phyloP scores from a whole-genome alignment of 768 basidiomycete species.

The Fomitopsis pulvina region DNA sequence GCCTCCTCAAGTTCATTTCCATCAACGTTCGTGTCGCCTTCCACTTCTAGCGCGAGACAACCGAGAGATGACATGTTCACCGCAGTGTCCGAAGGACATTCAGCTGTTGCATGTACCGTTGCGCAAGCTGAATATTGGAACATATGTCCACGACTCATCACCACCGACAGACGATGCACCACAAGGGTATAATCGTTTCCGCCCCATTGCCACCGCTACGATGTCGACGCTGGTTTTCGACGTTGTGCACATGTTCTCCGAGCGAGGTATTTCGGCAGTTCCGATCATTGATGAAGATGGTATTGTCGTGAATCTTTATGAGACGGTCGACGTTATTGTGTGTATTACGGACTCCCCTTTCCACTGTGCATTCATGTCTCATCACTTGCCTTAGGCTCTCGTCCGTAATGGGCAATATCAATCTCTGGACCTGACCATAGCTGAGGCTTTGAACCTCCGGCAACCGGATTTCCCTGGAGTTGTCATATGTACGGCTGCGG shows the following conservation, averaged over 20 bases:
- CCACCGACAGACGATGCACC: slow-evolving; percentile 42
- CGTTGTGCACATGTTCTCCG: slow-evolving; percentile 98
- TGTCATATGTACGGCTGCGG: slow-evolving; percentile 88
- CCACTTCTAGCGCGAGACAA: background rate
- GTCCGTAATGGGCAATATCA: slow-evolving; percentile 93
- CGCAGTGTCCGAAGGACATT: slow-evolving; percentile 81
- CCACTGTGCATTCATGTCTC: background rate
- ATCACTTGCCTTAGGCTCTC: slow-evolving; percentile 56
- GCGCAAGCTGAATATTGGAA: slow-evolving; percentile 87
- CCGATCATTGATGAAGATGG: slow-evolving; percentile 93
- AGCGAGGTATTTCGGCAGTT: slow-evolving; percentile 91
- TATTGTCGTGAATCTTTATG: slow-evolving; percentile 92
- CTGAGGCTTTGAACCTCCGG: slow-evolving; percentile 86
- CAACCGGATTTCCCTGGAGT: slow-evolving; percentile 96
- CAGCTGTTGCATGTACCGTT: slow-evolving; percentile 74
- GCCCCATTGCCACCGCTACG: slow-evolving; percentile 89
- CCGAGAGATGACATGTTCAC: background rate
- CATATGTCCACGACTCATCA: slow-evolving; percentile 57
- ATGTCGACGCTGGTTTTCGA: slow-evolving; percentile 92
- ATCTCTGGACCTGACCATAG: slow-evolving; percentile 90
- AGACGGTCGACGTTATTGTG: slow-evolving; percentile 98
- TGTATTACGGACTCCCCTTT: slow-evolving; percentile 23
- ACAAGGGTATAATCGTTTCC: slow-evolving; percentile 63
- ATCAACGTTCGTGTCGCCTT: slow-evolving; percentile 69
- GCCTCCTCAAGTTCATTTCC: slow-evolving; percentile 96